Conservation (phyloP, 805 yeast species). For the Huiozyma naganishii region DNA sequence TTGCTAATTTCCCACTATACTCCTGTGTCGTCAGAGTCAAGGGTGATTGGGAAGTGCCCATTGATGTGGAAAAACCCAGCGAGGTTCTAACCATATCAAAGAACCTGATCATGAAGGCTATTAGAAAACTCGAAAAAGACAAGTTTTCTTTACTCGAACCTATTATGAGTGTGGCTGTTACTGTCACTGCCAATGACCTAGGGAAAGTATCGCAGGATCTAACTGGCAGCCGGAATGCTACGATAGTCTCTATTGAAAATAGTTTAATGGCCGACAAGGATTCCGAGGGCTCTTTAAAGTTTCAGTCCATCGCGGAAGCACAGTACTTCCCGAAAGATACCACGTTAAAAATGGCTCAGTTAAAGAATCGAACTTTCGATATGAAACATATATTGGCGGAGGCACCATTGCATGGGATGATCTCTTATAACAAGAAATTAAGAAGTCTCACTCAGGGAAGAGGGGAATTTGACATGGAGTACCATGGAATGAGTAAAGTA, state of each 20-base stretch:
- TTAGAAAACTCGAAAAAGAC: slow-evolving; percentile 17
- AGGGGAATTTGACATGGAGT: slow-evolving; percentile 72
- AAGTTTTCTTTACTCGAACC: slow-evolving; percentile 69
- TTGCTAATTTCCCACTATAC: slow-evolving; percentile 38
- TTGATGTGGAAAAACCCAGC: slow-evolving; percentile 32
- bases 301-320: slow-evolving; percentile 43
- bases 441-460: slow-evolving; percentile 85
- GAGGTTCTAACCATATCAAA: slow-evolving; percentile 39
- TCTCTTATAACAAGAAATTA: slow-evolving; percentile 70
- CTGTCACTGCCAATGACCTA: slow-evolving; percentile 56
- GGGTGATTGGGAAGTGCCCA: slow-evolving; percentile 40
- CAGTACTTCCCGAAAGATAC: slow-evolving; percentile 71
- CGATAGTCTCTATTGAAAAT: slow-evolving; percentile 62
- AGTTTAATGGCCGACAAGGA: slow-evolving; percentile 28
- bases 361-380: slow-evolving; percentile 4
- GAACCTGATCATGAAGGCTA: slow-evolving; percentile 31
- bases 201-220: slow-evolving; percentile 83
- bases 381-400: slow-evolving; percentile 56
- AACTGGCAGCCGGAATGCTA: slow-evolving; percentile 67
- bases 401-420: slow-evolving; percentile 82
- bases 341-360: slow-evolving; percentile 26
- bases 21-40: slow-evolving; percentile 47
- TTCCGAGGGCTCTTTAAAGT: slow-evolving; percentile 16
- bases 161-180: slow-evolving; percentile 64
- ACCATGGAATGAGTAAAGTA: slow-evolving; percentile 61